These are phyloP conservation scores for Citrus maxima DNA, from an alignment of 345 rosid genomes.

Conservation along the genomic window DNA sequence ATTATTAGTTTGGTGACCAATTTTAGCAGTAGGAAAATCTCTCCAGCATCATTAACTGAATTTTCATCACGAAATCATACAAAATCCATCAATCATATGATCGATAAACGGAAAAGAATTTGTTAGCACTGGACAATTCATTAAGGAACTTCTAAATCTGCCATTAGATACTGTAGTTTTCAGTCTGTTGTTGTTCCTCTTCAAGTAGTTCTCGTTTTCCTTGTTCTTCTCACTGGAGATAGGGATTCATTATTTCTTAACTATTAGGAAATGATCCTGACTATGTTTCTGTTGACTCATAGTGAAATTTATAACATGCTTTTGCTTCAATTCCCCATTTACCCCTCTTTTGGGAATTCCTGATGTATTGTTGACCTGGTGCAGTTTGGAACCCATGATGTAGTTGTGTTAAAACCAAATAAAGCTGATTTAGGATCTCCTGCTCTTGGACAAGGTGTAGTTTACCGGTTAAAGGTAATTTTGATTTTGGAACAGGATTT, in stretches of 20 bases:
- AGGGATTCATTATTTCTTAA: not conserved
- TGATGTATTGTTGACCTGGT: constrained; percentile 2
- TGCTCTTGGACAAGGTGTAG: constrained; percentile 95
- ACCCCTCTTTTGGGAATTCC: not conserved
- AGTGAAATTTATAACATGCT: not conserved
- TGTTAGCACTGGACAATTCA: not conserved
- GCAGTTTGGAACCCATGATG: constrained; percentile 91
- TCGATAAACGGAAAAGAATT: not conserved
- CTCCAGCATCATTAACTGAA: not conserved
- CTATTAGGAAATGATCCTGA: not conserved
- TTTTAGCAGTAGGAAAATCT: not conserved
- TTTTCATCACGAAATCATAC: not conserved
- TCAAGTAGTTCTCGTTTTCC: not conserved
- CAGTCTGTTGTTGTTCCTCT: too few relatives aligned
- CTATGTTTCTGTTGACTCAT: not conserved
- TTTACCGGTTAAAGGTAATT: constrained; percentile 72
- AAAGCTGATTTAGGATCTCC: constrained; percentile 84
- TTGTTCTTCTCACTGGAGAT: not conserved
- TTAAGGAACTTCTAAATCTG: too few relatives aligned
- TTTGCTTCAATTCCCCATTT: not conserved
- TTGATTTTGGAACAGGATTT: not conserved
- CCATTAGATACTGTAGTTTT: too few relatives aligned
- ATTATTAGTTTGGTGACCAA: not conserved
- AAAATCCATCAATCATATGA: not conserved
- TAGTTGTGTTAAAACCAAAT: constrained; percentile 78